Evolutionary conservation across 2,329 filamentous ascomycete genomes (phyloP).

Genomic region (Sporothrix variecibatus): DNA sequence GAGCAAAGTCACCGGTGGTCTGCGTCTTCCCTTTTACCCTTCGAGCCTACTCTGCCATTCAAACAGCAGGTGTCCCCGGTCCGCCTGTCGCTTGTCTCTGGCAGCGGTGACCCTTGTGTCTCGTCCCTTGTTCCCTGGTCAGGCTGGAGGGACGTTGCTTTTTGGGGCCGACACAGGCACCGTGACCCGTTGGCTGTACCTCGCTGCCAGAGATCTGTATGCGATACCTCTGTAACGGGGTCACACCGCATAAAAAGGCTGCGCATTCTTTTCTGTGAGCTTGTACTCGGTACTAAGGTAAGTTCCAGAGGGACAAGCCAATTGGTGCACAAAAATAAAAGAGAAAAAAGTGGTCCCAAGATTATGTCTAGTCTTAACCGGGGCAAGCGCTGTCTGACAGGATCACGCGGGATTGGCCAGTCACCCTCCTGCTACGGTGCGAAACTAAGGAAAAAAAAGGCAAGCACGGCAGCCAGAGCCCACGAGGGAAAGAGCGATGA

Average conservation of each 20-base stretch:
- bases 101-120: neutral
- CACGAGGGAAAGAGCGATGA: slow-evolving; percentile 3
- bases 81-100: neutral
- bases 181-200: neutral
- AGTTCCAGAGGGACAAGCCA: neutral
- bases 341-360: neutral
- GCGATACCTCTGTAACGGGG: neutral
- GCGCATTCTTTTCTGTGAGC: neutral
- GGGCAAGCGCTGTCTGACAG: slow-evolving; percentile 17
- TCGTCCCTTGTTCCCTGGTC: neutral
- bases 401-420: slow-evolving; percentile 19
- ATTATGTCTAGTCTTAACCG: neutral
- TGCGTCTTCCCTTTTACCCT: neutral
- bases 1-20: slow-evolving; percentile 10
- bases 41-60: neutral
- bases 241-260: neutral
- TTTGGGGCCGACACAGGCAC: neutral
- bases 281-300: neutral
- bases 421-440: neutral
- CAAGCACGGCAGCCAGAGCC: neutral
- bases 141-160: slow-evolving; percentile 3
- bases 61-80: neutral
- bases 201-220: neutral
- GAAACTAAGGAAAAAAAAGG: slow-evolving; percentile 15
- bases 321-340: neutral